Conservation (phyloP, 345 rosid genomes). For the Arabis hirsuta region DNA sequence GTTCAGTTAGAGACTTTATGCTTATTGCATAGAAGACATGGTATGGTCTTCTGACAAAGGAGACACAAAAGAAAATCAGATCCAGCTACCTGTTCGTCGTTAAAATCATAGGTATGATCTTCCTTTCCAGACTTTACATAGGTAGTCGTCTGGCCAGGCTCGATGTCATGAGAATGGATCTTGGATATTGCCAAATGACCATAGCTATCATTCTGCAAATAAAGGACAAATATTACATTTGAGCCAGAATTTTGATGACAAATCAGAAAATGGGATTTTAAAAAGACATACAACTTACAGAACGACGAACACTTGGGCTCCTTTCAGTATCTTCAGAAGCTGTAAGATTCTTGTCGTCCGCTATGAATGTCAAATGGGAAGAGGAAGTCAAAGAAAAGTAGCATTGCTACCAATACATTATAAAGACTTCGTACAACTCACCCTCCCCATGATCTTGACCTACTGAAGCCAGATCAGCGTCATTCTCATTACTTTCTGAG, state of each 20-base stretch:
- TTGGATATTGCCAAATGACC: conserved; percentile 52
- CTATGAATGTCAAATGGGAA: conserved; percentile 48
- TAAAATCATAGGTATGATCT: conserved; percentile 59
- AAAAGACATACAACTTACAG: conserved; percentile 99
- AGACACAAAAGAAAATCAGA: conserved; percentile 8
- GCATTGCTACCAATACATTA: conserved; percentile 28
- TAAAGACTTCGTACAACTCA: conserved; percentile 40
- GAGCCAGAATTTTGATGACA: conserved; percentile 48
- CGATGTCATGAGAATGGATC: conserved; percentile 46
- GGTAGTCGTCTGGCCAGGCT: conserved; percentile 41
- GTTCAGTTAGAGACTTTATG: conserved; percentile 24
- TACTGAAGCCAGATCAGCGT: conserved; percentile 39
- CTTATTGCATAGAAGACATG: conserved; percentile 16
- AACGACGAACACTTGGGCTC: conserved; percentile 78
- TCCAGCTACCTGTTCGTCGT: conserved; percentile 67
- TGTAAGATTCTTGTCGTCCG: conserved; percentile 43
- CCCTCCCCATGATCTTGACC: conserved; percentile 51
- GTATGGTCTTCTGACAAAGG: conserved; percentile 21
- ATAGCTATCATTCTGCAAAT: conserved; percentile 64
- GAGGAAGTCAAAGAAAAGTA: conserved; percentile 31
- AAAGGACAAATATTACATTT: conserved; percentile 56
- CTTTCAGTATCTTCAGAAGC: conserved; percentile 49
- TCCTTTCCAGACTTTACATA: conserved; percentile 49
- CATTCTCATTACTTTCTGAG: conserved; percentile 51
- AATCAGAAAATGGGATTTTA: conserved; percentile 53